A percentile compares a stretch with the other conserved stretches of the same genome.
Conservation (phyloP, 1,284 basidiomycete genomes). For the Lentinula novae-zelandiae region DNA sequence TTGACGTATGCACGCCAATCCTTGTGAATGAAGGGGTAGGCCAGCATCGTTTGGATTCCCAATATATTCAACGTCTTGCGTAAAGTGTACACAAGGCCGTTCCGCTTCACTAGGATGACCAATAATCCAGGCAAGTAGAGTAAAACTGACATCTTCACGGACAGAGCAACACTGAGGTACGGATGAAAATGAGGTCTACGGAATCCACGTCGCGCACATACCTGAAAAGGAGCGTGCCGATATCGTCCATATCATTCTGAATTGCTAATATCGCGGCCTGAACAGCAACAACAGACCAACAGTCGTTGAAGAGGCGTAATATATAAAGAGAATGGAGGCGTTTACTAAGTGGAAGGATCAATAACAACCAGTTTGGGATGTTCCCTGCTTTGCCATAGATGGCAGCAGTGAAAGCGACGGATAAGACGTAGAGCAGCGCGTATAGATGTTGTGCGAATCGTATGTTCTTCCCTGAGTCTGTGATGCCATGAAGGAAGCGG, state of each 20-base stretch:
- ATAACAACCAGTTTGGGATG: conserved; percentile 76
- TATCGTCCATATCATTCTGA: conserved; percentile 52
- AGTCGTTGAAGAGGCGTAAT: conserved; percentile 94
- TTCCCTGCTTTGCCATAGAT: conserved; percentile 66
- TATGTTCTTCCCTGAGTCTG: conserved; percentile 61
- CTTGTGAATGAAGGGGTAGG: conserved; percentile 67
- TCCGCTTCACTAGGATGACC: conserved; percentile 73
- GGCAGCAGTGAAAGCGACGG: conserved; percentile 59
- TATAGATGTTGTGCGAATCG: conserved; percentile 78
- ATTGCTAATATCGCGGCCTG: conserved; percentile 62
- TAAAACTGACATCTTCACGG: conserved; percentile 95
- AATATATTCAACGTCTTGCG: conserved; percentile 53
- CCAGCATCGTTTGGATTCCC: conserved; percentile 61
- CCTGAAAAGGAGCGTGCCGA: conserved; percentile 74
- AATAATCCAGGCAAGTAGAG: conserved; percentile 90
- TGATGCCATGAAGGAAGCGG: conserved; percentile 65
- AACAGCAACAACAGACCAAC: conserved; percentile 71
- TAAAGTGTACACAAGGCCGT: conserved; percentile 58
- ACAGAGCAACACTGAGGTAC: conserved; percentile 69
- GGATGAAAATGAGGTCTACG: not conserved
- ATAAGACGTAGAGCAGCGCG: conserved; percentile 65
- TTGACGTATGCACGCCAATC: conserved; percentile 65
- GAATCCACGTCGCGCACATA: conserved; percentile 31
- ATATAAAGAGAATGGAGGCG: conserved; percentile 92
- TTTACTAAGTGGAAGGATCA: conserved; percentile 85